phyloP scores from a whole-genome alignment of 2,329 filamentous ascomycete species.

The Dactylella cylindrospora region DNA sequence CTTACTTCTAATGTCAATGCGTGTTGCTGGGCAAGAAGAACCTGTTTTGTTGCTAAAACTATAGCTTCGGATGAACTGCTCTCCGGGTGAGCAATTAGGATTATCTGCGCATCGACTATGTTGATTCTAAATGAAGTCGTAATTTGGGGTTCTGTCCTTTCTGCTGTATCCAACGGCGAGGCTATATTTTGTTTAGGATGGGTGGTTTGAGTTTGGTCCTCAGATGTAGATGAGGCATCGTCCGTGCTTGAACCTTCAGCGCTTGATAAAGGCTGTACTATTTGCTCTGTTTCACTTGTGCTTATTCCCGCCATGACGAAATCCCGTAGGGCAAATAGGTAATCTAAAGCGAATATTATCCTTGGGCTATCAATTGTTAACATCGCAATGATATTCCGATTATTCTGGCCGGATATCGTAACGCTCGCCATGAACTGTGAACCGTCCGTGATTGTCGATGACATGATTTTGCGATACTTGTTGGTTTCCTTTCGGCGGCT shows the following conservation, averaged over 20 bases:
- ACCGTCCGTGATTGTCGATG: conserved; percentile 87
- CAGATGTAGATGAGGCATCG: conserved; percentile 25
- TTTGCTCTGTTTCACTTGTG: conserved; percentile 56
- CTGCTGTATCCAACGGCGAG: background rate
- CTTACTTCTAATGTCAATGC: conserved; percentile 90
- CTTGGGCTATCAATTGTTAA: conserved; percentile 92
- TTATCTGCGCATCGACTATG: conserved; percentile 92
- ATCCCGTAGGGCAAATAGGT: conserved; percentile 82
- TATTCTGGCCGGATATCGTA: conserved; percentile 81
- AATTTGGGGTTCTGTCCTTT: conserved; percentile 55
- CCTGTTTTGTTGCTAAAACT: conserved; percentile 89
- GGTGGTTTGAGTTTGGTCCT: conserved; percentile 3
- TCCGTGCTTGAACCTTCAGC: conserved; percentile 64
- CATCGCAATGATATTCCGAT: conserved; percentile 82
- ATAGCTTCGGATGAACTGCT: conserved; percentile 91
- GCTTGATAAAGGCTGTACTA: conserved; percentile 4
- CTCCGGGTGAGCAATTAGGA: conserved; percentile 91
- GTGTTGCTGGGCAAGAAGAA: conserved; percentile 89
- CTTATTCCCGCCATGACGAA: conserved; percentile 76
- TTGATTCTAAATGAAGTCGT: conserved; percentile 86
- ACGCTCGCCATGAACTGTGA: conserved; percentile 98
- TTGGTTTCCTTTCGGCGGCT: conserved; percentile 86
- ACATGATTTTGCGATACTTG: conserved; percentile 98
- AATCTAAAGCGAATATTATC: conserved; percentile 93
- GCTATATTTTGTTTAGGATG: background rate